Evolutionary conservation across 129 eudicot species (phyloP).

Genomic region (Logfia minima): DNA sequence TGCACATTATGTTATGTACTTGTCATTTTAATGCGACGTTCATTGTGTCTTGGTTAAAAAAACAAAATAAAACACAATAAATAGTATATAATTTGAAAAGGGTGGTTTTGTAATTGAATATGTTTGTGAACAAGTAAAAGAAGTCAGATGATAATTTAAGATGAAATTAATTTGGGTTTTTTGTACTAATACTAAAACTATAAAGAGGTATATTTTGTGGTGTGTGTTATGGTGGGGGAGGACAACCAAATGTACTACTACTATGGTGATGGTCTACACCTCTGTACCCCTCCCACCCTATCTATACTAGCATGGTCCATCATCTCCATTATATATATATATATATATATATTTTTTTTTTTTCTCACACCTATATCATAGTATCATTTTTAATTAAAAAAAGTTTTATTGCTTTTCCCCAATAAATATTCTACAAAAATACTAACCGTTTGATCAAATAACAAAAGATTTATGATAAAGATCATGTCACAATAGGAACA

Average conservation of each 20-base stretch:
- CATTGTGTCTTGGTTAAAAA: not conserved
- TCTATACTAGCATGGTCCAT: slow-evolving; percentile 39
- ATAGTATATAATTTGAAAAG: slow-evolving; percentile 2
- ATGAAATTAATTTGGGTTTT: slow-evolving; percentile 12
- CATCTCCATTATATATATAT: slow-evolving; percentile 17
- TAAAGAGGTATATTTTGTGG: slow-evolving; percentile 26
- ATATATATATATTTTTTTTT: too few relatives aligned
- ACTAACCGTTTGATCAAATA: too few relatives aligned
- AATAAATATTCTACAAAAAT: too few relatives aligned
- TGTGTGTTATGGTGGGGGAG: slow-evolving; percentile 21
- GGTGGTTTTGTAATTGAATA: slow-evolving; percentile 11
- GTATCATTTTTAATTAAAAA: not conserved
- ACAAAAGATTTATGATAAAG: too few relatives aligned
- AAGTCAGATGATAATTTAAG: slow-evolving; percentile 25
- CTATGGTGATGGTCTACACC: slow-evolving; percentile 27
- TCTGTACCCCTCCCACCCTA: slow-evolving; percentile 31
- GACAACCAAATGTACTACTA: slow-evolving; percentile 31
- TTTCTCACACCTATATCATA: not conserved
- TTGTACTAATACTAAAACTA: slow-evolving; percentile 22
- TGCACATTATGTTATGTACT: slow-evolving; percentile 2
- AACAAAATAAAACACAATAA: not conserved
- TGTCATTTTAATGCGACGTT: not conserved
- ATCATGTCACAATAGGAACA: too few relatives aligned
- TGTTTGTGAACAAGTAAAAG: slow-evolving; percentile 16
- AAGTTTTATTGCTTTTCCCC: too few relatives aligned